Percentiles rank a stretch among this genome's conserved stretches.
phyloP scores from a whole-genome alignment of 192 early-diverging fungal genomes.

The Entomortierella lignicola region DNA sequence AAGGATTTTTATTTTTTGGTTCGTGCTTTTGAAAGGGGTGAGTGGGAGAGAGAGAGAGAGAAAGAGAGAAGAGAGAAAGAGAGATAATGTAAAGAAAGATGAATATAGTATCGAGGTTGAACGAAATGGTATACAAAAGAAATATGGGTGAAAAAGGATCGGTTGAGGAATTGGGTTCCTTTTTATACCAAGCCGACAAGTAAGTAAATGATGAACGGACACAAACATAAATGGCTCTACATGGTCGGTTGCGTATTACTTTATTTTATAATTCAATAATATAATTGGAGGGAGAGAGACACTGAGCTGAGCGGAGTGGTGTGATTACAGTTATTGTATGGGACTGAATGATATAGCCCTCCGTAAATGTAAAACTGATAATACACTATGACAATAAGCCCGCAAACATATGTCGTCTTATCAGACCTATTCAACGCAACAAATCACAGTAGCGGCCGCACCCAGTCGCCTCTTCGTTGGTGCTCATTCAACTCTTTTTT shows the following conservation, averaged over 20 bases:
- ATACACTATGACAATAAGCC: too few species aligned
- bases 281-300: background rate
- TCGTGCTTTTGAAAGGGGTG: background rate
- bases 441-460: conserved; percentile 35
- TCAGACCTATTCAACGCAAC: background rate
- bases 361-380: conserved; percentile 8
- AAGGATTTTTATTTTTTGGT: background rate
- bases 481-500: conserved; percentile 1
- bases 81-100: background rate
- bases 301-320: conserved; percentile 5
- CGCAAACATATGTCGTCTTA: conserved; percentile 40
- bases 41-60: background rate
- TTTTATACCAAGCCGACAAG: conserved; percentile 18
- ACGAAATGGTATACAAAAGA: background rate
- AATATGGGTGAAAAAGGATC: conserved; percentile 8
- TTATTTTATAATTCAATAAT: background rate
- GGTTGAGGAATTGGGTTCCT: conserved; percentile 21
- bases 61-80: background rate
- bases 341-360: background rate
- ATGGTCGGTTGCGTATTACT: background rate
- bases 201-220: background rate
- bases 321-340: conserved; percentile 19
- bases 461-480: background rate
- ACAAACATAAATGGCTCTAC: background rate
- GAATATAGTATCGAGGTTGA: background rate